Evolutionary conservation across 305 asterid species (phyloP), one percentile per base, ranked within the genome.

Genomic region (Fraxinus baroniana): DNA sequence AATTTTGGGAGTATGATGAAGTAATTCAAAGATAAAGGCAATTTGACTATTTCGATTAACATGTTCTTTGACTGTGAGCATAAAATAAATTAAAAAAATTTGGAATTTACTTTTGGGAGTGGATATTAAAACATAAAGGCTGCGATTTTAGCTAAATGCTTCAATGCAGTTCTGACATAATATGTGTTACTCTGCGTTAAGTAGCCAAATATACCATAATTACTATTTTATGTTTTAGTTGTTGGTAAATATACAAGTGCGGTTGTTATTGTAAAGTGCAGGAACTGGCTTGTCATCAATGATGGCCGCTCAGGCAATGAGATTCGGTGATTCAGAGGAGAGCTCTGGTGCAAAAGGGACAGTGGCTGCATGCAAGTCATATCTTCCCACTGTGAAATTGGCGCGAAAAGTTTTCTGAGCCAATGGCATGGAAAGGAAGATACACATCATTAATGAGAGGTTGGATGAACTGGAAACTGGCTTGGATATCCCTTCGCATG

Each of bases 261-360:
- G 18, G 13, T 36, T 81, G 73, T 80, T 78, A 35, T 78, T 86
- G 83, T 83, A 86, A 93, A 94, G 98, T 85, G 92, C 97, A 32
- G 99, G 99, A 82, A 95, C 99, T 26, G 98, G 99, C 81, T 89
- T 95, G 74, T 83, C 93, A 74, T 94, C 99, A 15, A 86, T 95
- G 98, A 93, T 95, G 97, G 96, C 97, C 81, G 94, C 98, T 85
- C 90, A 91, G 60, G 96, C 99, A 37, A 92, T 92, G 94, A 89
- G 90, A 57, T 85, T 60, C 70, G 79, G 84, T 37, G 87, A 89
- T 85, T 83, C 85, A 24, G 70, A 86, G 33, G 83, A 28, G 49
- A 78, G 52, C 73, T 78, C 88, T 30, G 72, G 82, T 57, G 85
- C 91, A 46, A 79, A 86, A 70, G 97, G 94, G 60, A 85, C 37